Conservation (phyloP, 106 monocot species). For the Allium sativum region DNA sequence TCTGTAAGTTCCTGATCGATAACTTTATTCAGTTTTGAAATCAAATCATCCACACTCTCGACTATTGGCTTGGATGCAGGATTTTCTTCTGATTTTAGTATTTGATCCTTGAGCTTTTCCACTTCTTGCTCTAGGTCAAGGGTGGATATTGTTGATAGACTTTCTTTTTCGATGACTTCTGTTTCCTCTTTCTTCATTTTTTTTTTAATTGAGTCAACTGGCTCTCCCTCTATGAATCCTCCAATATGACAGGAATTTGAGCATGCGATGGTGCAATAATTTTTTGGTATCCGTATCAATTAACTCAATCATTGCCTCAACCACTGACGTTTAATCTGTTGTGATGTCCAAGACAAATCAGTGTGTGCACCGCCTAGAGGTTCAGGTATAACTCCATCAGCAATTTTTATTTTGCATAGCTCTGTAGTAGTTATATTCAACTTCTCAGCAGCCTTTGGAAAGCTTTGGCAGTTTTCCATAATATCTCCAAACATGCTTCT, state of each 20-base stretch:
- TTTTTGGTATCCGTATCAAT: constrained; percentile 17
- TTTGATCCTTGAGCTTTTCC: constrained; percentile 27
- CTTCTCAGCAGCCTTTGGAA: constrained; percentile 89
- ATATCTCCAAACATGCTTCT: constrained; percentile 92
- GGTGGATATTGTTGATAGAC: background rate
- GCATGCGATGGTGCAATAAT: constrained; percentile 21
- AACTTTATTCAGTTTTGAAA: constrained; percentile 21
- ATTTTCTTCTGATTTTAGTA: constrained; percentile 10
- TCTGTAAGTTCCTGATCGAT: constrained; percentile 22
- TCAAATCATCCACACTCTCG: constrained; percentile 9
- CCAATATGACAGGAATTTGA: constrained; percentile 25
- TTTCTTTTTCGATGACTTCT: constrained; percentile 9
- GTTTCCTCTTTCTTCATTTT: constrained; percentile 31
- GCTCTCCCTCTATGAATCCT: constrained; percentile 25
- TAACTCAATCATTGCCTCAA: constrained; percentile 19
- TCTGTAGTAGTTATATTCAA: constrained; percentile 69
- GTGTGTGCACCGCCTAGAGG: constrained; percentile 59
- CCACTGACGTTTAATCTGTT: constrained; percentile 41
- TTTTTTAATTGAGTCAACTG: constrained; percentile 18
- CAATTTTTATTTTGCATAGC: constrained; percentile 55
- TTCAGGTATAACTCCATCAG: constrained; percentile 80
- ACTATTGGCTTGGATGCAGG: constrained; percentile 11
- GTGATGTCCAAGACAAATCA: constrained; percentile 56
- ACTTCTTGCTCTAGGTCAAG: constrained; percentile 12
- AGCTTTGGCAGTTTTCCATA: constrained; percentile 73